Evolutionary conservation across 2,329 filamentous ascomycete genomes (phyloP), one percentile per base, ranked within the genome.

Genomic region (Fusarium sp.): DNA sequence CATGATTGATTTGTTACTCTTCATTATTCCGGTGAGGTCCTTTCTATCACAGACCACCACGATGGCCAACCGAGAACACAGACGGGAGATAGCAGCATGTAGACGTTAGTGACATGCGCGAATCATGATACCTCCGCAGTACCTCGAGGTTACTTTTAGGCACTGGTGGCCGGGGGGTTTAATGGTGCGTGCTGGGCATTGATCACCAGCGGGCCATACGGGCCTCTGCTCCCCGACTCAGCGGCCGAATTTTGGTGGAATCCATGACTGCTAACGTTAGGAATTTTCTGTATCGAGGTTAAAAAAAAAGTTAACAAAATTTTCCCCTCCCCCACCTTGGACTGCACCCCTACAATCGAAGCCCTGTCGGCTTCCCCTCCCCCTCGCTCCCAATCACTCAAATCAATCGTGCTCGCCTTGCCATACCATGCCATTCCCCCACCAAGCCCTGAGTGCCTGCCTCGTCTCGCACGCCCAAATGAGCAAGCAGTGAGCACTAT

Each of bases 161-260:
- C 70, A 69, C 57, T 69, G 61, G 53, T 67, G 58, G 34, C 34
- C 10, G 18, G 34, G 34, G 59, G 59, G 69, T 47, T 65, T 29
- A 47, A 38, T 61, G 53, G 60, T 69, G 64, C 60, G 63, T 66
- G 72, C 53, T 67, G 52, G 71, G 72, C 73, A 73, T 74, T 75
- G 73, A 65, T 72, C 73, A 71, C 69, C 40, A 45, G 62, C 54
- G 60, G 73, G 63, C 55, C 62, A 45, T 25, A 61, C 53, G 59
- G 73, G 59, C 58, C 58, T 49, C 22, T 62, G 62, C 59, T 56
- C 62, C 72, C 68, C 72, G 42, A 60, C 56, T 64, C 65, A 53
- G 70, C 50, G 44, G 57, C 68, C 65, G 66, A 40, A 42, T 50
- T 38, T 63, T 58, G 67, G 47, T 67, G 55, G 63, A 61, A 59